Conservation (phyloP, 768 basidiomycete species). For the Kwoniella heveanensis region DNA sequence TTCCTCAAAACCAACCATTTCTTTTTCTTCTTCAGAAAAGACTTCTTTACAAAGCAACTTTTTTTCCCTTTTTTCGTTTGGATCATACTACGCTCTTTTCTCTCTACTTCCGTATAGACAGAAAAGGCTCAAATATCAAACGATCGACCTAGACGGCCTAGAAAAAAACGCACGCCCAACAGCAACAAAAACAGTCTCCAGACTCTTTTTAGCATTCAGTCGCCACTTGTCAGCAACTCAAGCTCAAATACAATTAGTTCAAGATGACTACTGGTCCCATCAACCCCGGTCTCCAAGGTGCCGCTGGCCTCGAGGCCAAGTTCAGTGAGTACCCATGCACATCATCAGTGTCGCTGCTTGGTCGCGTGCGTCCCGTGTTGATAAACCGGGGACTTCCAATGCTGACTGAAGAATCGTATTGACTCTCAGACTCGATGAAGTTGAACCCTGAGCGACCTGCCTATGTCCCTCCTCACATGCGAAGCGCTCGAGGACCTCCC, state of each 20-base stretch:
- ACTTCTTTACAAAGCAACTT: not conserved
- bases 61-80: slow-evolving; percentile 10
- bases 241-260: not conserved
- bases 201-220: not conserved
- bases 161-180: not conserved
- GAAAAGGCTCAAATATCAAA: slow-evolving; percentile 15
- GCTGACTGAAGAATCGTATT: too few relatives aligned
- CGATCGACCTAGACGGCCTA: slow-evolving; percentile 13
- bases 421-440: slow-evolving; percentile 34
- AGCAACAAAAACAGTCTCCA: not conserved
- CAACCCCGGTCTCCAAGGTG: slow-evolving; percentile 18
- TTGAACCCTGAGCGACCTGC: slow-evolving; percentile 57
- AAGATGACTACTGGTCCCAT: slow-evolving; percentile 43
- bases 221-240: not conserved
- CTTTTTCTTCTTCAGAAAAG: slow-evolving; percentile 12
- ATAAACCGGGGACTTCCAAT: too few relatives aligned
- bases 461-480: slow-evolving; percentile 57
- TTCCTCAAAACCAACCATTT: not conserved
- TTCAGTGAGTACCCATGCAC: slow-evolving; percentile 52
- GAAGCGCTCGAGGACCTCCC: slow-evolving; percentile 36
- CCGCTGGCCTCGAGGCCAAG: slow-evolving; percentile 49
- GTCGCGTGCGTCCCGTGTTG: slow-evolving; percentile 4
- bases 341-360: too few relatives aligned
- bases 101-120: slow-evolving; percentile 16
- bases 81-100: slow-evolving; percentile 29